Evolutionary conservation across 805 yeast genomes (phyloP).

Genomic region (Metschnikowia cerradonensis): DNA sequence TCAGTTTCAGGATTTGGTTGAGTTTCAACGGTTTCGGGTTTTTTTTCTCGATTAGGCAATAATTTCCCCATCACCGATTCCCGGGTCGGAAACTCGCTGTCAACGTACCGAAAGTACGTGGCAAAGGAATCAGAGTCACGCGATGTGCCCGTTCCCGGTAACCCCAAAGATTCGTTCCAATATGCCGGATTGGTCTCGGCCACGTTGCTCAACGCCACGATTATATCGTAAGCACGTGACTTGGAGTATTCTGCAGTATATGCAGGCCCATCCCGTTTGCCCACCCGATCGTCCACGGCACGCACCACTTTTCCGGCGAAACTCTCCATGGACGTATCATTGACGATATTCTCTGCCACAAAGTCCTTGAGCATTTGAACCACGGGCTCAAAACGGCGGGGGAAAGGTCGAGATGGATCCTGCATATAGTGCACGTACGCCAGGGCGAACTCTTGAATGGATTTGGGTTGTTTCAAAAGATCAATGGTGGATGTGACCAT

Average conservation of each 20-base stretch:
- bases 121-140: constrained; percentile 42
- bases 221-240: constrained; percentile 50
- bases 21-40: neutral
- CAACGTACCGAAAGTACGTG: constrained; percentile 34
- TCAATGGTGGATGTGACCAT: constrained; percentile 15
- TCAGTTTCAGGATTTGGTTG: too few relatives aligned
- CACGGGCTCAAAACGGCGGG: constrained; percentile 29
- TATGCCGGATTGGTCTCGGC: constrained; percentile 46
- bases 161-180: constrained; percentile 44
- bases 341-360: constrained; percentile 49
- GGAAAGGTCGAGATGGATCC: neutral
- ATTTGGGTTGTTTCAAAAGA: constrained; percentile 20
- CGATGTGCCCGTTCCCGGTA: constrained; percentile 44
- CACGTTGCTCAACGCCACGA: constrained; percentile 21
- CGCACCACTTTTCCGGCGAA: constrained; percentile 36
- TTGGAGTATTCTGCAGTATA: constrained; percentile 44
- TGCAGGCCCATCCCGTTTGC: neutral
- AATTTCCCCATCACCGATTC: neutral
- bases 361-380: constrained; percentile 50
- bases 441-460: constrained; percentile 19
- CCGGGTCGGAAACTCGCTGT: constrained; percentile 10
- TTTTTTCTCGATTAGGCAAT: neutral
- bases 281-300: constrained; percentile 19
- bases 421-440: constrained; percentile 13
- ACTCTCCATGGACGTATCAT: constrained; percentile 46